A percentile compares a stretch with the other conserved stretches of the same genome.
phyloP scores from a whole-genome alignment of 2,329 filamentous ascomycete genomes.

The Scorias spongiosa region DNA sequence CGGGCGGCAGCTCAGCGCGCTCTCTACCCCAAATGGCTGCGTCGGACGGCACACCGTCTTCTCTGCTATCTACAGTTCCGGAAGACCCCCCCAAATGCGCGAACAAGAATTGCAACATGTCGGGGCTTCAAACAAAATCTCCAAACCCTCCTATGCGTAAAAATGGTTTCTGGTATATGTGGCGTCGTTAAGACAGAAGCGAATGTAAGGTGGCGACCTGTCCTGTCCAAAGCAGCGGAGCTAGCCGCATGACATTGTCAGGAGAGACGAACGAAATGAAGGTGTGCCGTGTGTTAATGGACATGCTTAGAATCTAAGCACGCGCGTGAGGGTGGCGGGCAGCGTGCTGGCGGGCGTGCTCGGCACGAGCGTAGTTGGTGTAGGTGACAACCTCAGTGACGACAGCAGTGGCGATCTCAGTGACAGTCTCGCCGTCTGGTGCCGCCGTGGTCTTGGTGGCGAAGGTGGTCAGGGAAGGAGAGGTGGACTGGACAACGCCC shows the following conservation, averaged over 20 bases:
- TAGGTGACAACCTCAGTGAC: slow-evolving; percentile 14
- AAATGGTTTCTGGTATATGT: too few relatives aligned
- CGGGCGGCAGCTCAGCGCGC: background rate
- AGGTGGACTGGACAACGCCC: slow-evolving; percentile 3
- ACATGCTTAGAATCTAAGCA: background rate
- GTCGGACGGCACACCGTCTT: too few relatives aligned
- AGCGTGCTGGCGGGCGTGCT: slow-evolving; percentile 6
- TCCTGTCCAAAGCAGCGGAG: slow-evolving; percentile 3
- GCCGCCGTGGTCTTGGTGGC: slow-evolving; percentile 7
- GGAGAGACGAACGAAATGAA: background rate
- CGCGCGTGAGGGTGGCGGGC: slow-evolving; percentile 11
- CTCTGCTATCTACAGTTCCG: too few relatives aligned
- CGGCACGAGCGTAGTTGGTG: slow-evolving; percentile 12
- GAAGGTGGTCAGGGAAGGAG: slow-evolving; percentile 10
- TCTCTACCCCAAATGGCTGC: background rate
- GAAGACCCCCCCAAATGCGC: too few relatives aligned
- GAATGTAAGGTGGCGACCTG: background rate
- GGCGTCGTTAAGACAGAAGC: background rate
- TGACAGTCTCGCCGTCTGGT: slow-evolving; percentile 13
- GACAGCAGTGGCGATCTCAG: slow-evolving; percentile 10
- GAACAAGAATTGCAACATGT: too few relatives aligned
- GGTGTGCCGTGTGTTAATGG: too few relatives aligned
- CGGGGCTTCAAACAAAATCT: too few relatives aligned
- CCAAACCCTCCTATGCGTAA: too few relatives aligned
- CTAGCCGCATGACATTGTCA: slow-evolving; percentile 3